Base-by-base conservation (phyloP, 2,329 filamentous ascomycete species). In the Metarhizium anisopliae region DNA sequence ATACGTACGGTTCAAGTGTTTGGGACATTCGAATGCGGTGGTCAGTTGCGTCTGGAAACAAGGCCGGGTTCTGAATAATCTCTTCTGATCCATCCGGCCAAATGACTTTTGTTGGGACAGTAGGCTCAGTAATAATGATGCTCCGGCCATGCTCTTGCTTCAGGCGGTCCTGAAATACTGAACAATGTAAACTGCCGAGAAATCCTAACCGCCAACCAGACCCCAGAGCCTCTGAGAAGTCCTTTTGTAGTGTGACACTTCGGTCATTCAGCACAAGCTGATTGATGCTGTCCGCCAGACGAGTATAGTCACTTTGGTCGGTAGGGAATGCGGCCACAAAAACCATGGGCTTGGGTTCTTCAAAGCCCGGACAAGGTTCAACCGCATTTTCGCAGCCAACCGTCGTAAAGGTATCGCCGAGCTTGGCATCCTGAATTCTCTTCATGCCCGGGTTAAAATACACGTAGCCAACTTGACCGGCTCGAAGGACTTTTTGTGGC, bases 381-480 rank as follows among this genome's bases (percentile, higher is more conserved):
- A 99, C 91, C 0, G 79, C 66, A 57, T 83, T 82, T 72, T 96
- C 89, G 25, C 77, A 84, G 2, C 90, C 91, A 3, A 91, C 80
- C 2, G 82, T 88, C 0, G 94, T 97, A 65, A 91, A 96, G 0
- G 94, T 99, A 66, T 99, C 94, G 52, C 94, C 94, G 32, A 97
- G 86, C 71, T 96, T 95, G 52, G 94, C 93, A 67, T 99, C 94
- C 68, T 95, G 87, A 56, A 92, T 95, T 62, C 83, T 85, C 76
- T 97, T 97, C 94, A 99, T 99, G 55, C 93, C 94, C 0, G 94
- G 94, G 67, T 96, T 99, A 77, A 99, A 97, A 73, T 87, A 91
- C 47, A 99, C 85, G 67, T 99, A 99, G 52, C 94, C 94, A 2
- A 99, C 90, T 72, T 99, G 94, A 1, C 94, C 94, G 0, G 94